phyloP scores from a whole-genome alignment of 2,329 filamentous ascomycete genomes.

The Coleophoma cylindrospora region DNA sequence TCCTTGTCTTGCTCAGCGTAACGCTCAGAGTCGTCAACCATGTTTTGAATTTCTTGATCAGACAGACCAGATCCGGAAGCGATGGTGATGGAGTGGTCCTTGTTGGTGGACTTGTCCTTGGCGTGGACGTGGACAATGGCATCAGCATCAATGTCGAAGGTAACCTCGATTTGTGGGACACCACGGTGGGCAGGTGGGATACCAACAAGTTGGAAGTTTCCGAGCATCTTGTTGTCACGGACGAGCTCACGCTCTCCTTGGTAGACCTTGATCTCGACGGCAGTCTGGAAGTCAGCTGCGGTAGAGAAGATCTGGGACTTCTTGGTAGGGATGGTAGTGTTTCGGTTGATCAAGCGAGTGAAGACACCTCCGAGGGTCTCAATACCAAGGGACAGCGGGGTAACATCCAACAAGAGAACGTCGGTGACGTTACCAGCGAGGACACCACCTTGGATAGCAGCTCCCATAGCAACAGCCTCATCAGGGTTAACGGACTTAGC shows the following conservation, averaged over 20 bases:
- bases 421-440: constrained; percentile 96
- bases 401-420: constrained; percentile 90
- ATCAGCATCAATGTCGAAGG: constrained; percentile 97
- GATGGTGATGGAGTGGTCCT: constrained; percentile 99
- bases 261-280: constrained; percentile 99
- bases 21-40: constrained; percentile 97
- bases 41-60: constrained; percentile 89
- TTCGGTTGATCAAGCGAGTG: constrained; percentile 96
- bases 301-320: constrained; percentile 99
- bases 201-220: constrained; percentile 98
- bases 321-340: constrained; percentile 99
- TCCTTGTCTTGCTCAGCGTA: constrained; percentile 94
- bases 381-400: constrained; percentile 93
- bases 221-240: constrained; percentile 95
- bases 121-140: constrained; percentile 97
- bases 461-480: constrained; percentile 96
- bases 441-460: constrained; percentile 94
- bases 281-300: constrained; percentile 95
- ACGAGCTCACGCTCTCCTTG: constrained; percentile 99
- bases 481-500: constrained; percentile 99
- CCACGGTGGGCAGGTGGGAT: constrained; percentile 95
- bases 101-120: constrained; percentile 99
- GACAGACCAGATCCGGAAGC: constrained; percentile 96
- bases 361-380: constrained; percentile 98
- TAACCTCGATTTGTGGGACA: constrained; percentile 95